Evolutionary conservation across 2,329 filamentous ascomycete species (phyloP), one percentile per base, ranked within the genome.

Genomic region (Exophiala sp.): DNA sequence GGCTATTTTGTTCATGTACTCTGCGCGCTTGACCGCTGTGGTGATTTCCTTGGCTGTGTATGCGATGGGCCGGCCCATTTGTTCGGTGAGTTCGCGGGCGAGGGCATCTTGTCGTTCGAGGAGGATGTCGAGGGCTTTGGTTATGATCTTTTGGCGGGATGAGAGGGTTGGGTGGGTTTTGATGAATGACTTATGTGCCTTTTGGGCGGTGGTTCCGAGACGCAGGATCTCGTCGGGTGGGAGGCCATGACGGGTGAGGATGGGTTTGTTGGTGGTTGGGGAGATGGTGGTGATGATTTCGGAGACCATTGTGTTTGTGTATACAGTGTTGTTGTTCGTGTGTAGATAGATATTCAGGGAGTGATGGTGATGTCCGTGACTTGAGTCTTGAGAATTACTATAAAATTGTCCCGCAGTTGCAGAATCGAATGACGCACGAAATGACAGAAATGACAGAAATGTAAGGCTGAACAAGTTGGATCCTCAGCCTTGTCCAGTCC

Each of bases 1-100:
- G 64, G 87, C 90, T 59, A 96, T 87, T 69, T 89, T 90, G 65
- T 95, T 79, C 53, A 97, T 76, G 68, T 95, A 95, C 67, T 95
- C 85, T 61, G 86, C 88, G 60, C 92, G 83, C 74, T 88, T 89
- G 61, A 95, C 82, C 6, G 91, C 91, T 12, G 92, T 97, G 29
- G 83, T 75, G 62, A 97, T 80, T 75, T 97, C 92, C 63, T 85
- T 90, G 43, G 81, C 85, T 0, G 89, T 88, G 70, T 92, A 96
- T 35, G 87, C 82, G 65, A 96, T 96, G 33, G 92, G 92, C 16
- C 92, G 82, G 39, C 92, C 92, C 91, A 97, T 97, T 75, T 97
- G 91, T 69, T 89, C 86, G 0, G 91, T 96, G 55, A 97, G 75
- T 70, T 96, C 91, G 62, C 83, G 80, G 5, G 87, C 91, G 33